phyloP scores from a whole-genome alignment of 805 yeast genomes.

The Sugiyamaella valdiviana region DNA sequence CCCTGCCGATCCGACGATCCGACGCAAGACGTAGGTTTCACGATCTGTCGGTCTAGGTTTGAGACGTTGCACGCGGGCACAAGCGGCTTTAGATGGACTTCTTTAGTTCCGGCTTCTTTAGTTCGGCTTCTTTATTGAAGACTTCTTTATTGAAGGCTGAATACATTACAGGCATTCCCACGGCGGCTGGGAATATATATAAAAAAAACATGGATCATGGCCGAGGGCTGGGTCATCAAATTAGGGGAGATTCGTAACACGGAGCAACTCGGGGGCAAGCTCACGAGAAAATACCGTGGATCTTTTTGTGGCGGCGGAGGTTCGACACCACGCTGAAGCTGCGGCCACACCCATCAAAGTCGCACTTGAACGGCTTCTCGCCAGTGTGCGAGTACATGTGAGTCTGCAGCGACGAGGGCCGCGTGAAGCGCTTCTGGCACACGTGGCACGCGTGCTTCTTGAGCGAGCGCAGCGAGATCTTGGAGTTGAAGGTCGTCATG shows the following conservation, averaged over 20 bases:
- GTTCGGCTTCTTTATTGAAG: neutral
- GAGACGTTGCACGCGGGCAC: too few species aligned
- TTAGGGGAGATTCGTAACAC: neutral
- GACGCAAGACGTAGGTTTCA: too few species aligned
- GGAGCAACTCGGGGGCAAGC: neutral
- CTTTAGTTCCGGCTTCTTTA: too few species aligned
- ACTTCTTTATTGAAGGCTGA: neutral
- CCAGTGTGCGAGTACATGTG: conserved; percentile 81
- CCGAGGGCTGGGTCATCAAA: neutral
- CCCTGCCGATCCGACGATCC: too few species aligned
- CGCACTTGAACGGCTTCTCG: conserved; percentile 63
- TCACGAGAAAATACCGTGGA: conserved; percentile 40
- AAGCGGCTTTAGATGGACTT: too few species aligned
- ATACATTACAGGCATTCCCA: neutral
- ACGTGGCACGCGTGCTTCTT: conserved; percentile 36
- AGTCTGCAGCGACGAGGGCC: conserved; percentile 78
- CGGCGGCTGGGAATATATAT: too few species aligned
- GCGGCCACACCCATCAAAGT: conserved; percentile 64
- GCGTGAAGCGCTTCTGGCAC: conserved; percentile 71
- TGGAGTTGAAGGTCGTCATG: conserved; percentile 23
- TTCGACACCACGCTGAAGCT: conserved; percentile 73
- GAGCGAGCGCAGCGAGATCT: conserved; percentile 16
- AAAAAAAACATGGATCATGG: too few species aligned
- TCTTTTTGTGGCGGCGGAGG: conserved; percentile 73
- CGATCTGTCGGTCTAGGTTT: too few species aligned